Base-by-base conservation (phyloP, 345 rosid species). In the Xanthoceras sorbifolium region DNA sequence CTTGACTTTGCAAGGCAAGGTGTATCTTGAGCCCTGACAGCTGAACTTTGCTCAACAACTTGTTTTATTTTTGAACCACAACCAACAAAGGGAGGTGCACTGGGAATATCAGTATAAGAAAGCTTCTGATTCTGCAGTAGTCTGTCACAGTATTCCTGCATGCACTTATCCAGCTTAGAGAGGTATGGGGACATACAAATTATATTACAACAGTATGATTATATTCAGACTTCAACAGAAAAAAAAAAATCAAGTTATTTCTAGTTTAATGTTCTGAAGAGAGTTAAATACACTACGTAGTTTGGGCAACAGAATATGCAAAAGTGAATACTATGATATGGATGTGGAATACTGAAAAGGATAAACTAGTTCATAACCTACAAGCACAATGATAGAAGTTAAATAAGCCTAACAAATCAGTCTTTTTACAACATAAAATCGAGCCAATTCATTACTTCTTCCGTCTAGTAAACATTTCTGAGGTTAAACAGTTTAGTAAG, bases 21-120 rank as follows among this genome's bases (percentile, higher is more conserved):
- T 20, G 63, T 52, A 72, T 71, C 60, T 40, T 61, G 83, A 40
- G 67, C 42, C 50, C 67, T 64, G 63, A 63, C 67, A 60, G 68
- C 78, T 54, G 73, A 75, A 48, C 77, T 57, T 64, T 85, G 78
- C 77, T 71, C 82, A 69, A 10, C 44, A 62, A 67, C 78, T 72
- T 79, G 82, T 63, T 84, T 82, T 36, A 83, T 80, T 77, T 83
- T 87, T n/a, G 69, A 80, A 64, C 59, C 64, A 59, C 84, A 73
- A 72, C 77, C 78, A 76, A 71, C 72, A 76, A 81, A 75, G 9
- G 90, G 91, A 82, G 89, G 88, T 42, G 95, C 93, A 75, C 88
- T 87, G 65, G 87, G 87, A 52, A 81, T 76, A 77, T 86, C 85
- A 52, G 52, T 78, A 77, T 76, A 70, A n/a, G 82, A 76, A 78